phyloP scores from a whole-genome alignment of 495 filamentous ascomycete species.

The Haplographium delicatum region DNA sequence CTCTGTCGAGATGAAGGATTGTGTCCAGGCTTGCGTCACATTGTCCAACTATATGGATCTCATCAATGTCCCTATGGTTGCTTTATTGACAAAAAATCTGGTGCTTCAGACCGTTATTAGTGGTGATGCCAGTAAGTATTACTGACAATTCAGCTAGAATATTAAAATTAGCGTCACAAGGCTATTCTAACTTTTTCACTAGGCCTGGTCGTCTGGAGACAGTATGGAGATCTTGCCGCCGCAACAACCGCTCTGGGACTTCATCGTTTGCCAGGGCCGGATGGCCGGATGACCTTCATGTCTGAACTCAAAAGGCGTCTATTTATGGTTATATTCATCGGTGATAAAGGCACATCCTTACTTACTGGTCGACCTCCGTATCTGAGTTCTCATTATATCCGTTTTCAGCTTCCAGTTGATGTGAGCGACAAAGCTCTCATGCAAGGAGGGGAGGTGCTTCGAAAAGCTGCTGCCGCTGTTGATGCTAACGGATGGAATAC shows the following conservation, averaged over 20 bases:
- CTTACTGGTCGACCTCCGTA: slow-evolving; percentile 23
- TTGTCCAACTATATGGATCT: slow-evolving; percentile 24
- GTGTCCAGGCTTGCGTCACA: slow-evolving; percentile 22
- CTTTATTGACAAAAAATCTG: slow-evolving; percentile 20
- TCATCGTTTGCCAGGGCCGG: slow-evolving; percentile 16
- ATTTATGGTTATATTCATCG: slow-evolving; percentile 15
- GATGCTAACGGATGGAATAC: slow-evolving; percentile 23
- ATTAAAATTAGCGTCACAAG: background rate
- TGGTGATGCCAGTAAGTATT: slow-evolving; percentile 25
- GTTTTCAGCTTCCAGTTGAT: slow-evolving; percentile 17
- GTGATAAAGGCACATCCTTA: slow-evolving; percentile 16
- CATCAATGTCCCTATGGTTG: slow-evolving; percentile 22
- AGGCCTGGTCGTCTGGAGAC: slow-evolving; percentile 24
- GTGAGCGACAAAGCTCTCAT: slow-evolving; percentile 22
- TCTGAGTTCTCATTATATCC: slow-evolving; percentile 13
- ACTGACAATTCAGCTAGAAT: no score
- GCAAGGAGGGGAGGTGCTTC: slow-evolving; percentile 16
- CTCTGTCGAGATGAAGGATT: slow-evolving; percentile 23
- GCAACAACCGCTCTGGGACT: slow-evolving; percentile 21
- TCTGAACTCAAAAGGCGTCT: slow-evolving; percentile 17
- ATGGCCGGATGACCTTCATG: slow-evolving; percentile 10
- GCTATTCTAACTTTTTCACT: background rate
- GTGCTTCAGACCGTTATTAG: slow-evolving; percentile 22
- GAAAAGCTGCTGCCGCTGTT: slow-evolving; percentile 7
- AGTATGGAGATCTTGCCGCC: slow-evolving; percentile 22